These are phyloP conservation scores for Micromonas pusilla DNA, from an alignment of 139 green algal genomes.

Conservation along the genomic window DNA sequence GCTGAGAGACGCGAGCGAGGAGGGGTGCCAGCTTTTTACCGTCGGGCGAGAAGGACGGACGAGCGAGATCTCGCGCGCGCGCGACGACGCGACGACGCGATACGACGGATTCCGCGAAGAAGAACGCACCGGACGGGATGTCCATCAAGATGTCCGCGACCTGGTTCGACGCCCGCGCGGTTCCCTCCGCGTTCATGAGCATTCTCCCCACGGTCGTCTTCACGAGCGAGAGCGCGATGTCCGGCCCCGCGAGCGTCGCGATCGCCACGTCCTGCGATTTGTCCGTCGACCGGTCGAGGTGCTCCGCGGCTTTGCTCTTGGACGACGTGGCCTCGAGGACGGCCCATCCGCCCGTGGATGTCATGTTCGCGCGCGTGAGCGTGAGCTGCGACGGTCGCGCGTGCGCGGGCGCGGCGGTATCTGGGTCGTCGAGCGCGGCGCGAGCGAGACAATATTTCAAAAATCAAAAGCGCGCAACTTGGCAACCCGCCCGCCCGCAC, in stretches of 20 bases:
- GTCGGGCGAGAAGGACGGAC: too few relatives aligned
- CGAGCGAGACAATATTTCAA: neutral
- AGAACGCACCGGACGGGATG: slow-evolving; percentile 3
- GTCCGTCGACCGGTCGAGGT: neutral
- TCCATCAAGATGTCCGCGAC: slow-evolving; percentile 6
- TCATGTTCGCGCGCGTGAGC: too few relatives aligned
- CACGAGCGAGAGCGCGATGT: neutral
- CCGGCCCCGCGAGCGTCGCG: neutral
- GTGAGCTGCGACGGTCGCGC: too few relatives aligned
- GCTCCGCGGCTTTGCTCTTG: neutral
- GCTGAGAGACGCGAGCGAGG: neutral
- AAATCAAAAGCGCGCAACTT: too few relatives aligned
- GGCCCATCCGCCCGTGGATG: too few relatives aligned
- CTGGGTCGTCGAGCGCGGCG: neutral
- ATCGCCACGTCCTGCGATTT: neutral
- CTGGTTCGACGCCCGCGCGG: neutral
- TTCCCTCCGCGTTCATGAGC: slow-evolving; percentile 18
- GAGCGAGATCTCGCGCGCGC: neutral
- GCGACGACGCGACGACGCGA: neutral
- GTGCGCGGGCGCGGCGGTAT: neutral
- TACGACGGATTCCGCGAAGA: neutral
- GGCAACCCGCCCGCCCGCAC: too few relatives aligned
- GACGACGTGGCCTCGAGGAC: neutral
- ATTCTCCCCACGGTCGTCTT: neutral
- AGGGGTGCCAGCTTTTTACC: neutral